Base-by-base conservation (phyloP, 2,329 filamentous ascomycete species). In the Monosporascus sp. region DNA sequence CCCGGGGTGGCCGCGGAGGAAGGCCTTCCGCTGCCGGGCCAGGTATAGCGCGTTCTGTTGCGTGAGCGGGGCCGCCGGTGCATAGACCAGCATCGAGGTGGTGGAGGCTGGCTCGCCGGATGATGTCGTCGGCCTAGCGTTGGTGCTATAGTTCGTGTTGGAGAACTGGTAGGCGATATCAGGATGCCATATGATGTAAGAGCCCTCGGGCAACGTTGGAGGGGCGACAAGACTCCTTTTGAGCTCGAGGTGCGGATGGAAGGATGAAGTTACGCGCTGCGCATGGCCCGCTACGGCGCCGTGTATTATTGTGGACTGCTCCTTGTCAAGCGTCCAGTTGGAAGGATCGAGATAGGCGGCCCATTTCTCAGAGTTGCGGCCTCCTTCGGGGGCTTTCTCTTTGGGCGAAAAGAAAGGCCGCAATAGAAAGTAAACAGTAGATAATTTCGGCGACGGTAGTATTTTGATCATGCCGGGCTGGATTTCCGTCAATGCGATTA, bases 131-230 rank as follows among this genome's bases (percentile, higher is more conserved):
- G 68, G 68, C 11, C 63, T 57, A 47, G 68, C 73, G 46, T 53
- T 66, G 38, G 58, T 65, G 50, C 66, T 67, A 57, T 69, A 63
- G 57, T 70, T 74, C 52, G 63, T 64, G 46, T 66, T 66, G 45
- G 64, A 65, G 62, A 82, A 79, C 59, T 79, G 78, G 64, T 82
- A 82, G 7, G 79, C 75, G 55, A 81, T 73, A 57, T 82, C 79
- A 22, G 78, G 78, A 60, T 82, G 79, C 79, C 79, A 82, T 58
- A 82, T 68, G 55, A 82, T 78, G 62, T 82, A 82, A 69, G 82
- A 79, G 60, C 79, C 79, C 0, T 77, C 73, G 55, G 77, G 76
- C 44, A 82, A 65, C 9, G 76, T 78, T 3, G 79, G 79, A 47
- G 81, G 72, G n/a, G 78, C 78, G 53, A 82, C 73, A 56, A 82